Evolutionary conservation across 768 basidiomycete species (phyloP).

Genomic region (Rubroboletus satanas): DNA sequence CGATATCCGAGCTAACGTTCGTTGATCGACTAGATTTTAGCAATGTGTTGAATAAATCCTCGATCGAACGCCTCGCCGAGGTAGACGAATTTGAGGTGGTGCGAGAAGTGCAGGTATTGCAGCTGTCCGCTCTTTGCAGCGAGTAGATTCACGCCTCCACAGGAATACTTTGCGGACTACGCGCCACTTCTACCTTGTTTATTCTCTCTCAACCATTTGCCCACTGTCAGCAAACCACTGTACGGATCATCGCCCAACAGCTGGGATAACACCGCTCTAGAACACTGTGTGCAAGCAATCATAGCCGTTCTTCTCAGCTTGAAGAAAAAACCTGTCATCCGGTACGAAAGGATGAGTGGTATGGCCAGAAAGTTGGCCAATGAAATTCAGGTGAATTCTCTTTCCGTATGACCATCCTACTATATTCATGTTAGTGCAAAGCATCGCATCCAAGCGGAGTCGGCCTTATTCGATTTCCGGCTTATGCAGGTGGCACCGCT

Average conservation of each 20-base stretch:
- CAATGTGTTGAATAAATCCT: slow-evolving; percentile 82
- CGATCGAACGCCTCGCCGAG: slow-evolving; percentile 90
- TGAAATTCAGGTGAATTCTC: slow-evolving; percentile 68
- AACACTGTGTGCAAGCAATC: slow-evolving; percentile 76
- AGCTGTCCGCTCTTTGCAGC: not conserved
- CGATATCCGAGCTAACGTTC: slow-evolving; percentile 16
- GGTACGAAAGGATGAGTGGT: slow-evolving; percentile 89
- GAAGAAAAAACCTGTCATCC: slow-evolving; percentile 92
- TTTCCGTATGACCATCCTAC: not conserved
- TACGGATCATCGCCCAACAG: slow-evolving; percentile 67
- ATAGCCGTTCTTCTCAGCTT: slow-evolving; percentile 85
- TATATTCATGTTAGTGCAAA: slow-evolving; percentile 30
- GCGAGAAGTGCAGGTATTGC: slow-evolving; percentile 86
- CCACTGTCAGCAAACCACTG: slow-evolving; percentile 57
- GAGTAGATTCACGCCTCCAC: slow-evolving; percentile 12
- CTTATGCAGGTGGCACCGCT: slow-evolving; percentile 84
- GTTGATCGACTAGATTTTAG: slow-evolving; percentile 72
- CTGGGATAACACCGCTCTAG: slow-evolving; percentile 75
- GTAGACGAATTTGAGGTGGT: slow-evolving; percentile 97
- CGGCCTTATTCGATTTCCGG: slow-evolving; percentile 88
- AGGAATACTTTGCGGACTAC: slow-evolving; percentile 99
- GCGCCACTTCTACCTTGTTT: slow-evolving; percentile 80
- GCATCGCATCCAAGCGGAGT: slow-evolving; percentile 78
- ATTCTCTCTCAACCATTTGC: slow-evolving; percentile 81
- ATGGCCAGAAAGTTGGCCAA: slow-evolving; percentile 88